Conservation (phyloP, 2,329 filamentous ascomycete genomes). For the Pseudocercospora eumusae region DNA sequence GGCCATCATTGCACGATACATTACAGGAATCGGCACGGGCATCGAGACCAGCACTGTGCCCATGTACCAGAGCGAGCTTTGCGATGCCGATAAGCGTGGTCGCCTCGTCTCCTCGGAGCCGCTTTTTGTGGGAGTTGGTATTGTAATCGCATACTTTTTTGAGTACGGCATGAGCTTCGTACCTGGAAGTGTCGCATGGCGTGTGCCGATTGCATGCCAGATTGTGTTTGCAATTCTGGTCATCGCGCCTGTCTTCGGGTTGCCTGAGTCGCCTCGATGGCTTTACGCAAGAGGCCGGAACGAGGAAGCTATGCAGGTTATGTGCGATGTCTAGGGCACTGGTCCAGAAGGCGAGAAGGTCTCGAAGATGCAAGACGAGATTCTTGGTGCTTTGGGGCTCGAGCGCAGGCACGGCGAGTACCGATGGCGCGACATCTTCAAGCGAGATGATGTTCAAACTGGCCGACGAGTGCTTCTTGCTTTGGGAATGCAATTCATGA, state of each 20-base stretch:
- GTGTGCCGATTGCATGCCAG: slow-evolving; percentile 52
- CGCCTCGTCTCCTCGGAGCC: slow-evolving; percentile 40
- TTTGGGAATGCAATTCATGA: slow-evolving; percentile 36
- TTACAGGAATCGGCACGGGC: slow-evolving; percentile 53
- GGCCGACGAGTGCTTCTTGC: slow-evolving; percentile 42
- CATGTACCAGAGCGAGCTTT: slow-evolving; percentile 44
- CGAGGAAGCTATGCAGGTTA: slow-evolving; percentile 39
- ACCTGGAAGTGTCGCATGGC: slow-evolving; percentile 49
- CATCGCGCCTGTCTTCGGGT: slow-evolving; percentile 44
- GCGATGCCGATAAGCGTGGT: slow-evolving; percentile 38
- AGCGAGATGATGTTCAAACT: slow-evolving; percentile 45
- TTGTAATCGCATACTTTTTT: slow-evolving; percentile 40
- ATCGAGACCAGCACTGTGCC: slow-evolving; percentile 51
- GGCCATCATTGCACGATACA: slow-evolving; percentile 50
- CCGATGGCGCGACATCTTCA: slow-evolving; percentile 44
- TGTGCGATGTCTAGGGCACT: slow-evolving; percentile 40
- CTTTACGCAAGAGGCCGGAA: slow-evolving; percentile 40
- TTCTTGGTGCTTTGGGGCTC: slow-evolving; percentile 41
- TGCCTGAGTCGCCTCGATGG: slow-evolving; percentile 46
- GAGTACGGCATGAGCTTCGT: slow-evolving; percentile 45
- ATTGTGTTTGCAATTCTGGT: slow-evolving; percentile 43
- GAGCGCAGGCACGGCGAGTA: slow-evolving; percentile 45
- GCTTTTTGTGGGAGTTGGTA: slow-evolving; percentile 41
- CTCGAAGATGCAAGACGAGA: slow-evolving; percentile 38
- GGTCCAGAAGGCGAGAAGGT: slow-evolving; percentile 35